Evolutionary conservation across 1,284 basidiomycete species (phyloP).

Genomic region (Ceratobasidium sp.): DNA sequence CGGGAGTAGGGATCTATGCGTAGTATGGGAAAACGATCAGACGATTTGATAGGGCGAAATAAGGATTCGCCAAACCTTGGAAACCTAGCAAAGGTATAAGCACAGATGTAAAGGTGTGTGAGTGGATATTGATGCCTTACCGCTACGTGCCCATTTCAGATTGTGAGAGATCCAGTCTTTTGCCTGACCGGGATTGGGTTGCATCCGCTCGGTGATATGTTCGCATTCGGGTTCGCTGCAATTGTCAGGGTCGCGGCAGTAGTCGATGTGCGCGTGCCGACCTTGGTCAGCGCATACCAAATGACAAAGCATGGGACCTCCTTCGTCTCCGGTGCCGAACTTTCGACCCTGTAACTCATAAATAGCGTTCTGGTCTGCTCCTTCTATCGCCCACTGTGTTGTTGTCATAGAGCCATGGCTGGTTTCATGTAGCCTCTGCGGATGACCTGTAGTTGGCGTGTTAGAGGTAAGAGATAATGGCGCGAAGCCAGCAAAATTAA

Average conservation of each 20-base stretch:
- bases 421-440: constrained; percentile 70
- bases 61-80: not conserved
- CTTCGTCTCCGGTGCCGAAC: constrained; percentile 66
- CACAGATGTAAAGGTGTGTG: no score
- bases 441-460: constrained; percentile 58
- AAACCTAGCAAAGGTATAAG: not conserved
- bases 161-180: constrained; percentile 67
- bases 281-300: constrained; percentile 66
- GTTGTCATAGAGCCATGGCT: constrained; percentile 71
- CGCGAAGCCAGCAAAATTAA: no score
- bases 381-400: constrained; percentile 66
- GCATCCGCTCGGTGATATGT: constrained; percentile 59
- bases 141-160: constrained; percentile 64
- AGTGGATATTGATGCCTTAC: not conserved
- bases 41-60: not conserved
- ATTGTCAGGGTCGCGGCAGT: constrained; percentile 58
- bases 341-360: constrained; percentile 65
- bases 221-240: constrained; percentile 61
- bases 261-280: constrained; percentile 66
- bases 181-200: constrained; percentile 58
- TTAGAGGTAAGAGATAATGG: constrained; percentile 51
- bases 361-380: constrained; percentile 59
- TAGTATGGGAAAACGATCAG: not conserved
- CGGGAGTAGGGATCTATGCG: constrained; percentile 65
- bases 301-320: constrained; percentile 72